Evolutionary conservation across 2,329 filamentous ascomycete genomes (phyloP), one percentile per base, ranked within the genome.

Genomic region (Colletotrichum chrysophilum): DNA sequence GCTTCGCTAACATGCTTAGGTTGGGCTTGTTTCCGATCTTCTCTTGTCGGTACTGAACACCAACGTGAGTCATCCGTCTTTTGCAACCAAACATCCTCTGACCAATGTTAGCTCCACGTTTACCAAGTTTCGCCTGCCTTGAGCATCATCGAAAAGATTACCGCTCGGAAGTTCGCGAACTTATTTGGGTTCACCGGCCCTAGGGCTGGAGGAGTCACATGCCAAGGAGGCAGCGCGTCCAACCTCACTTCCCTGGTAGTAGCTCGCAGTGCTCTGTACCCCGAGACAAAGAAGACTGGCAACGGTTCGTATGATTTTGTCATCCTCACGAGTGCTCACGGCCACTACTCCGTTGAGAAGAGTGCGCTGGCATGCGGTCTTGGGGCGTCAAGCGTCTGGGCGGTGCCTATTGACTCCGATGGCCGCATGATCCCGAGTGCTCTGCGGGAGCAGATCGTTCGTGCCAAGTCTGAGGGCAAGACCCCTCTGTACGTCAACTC

Each of bases 401-500:
- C 89, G 30, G 94, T 98, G 0, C 90, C 94, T 5, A 92, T 98
- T 26, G 95, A 98, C 82, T 83, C 84, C 1, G 80, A 86, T 13
- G 96, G 96, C 1, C 88, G 91, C 66, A 97, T 98, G 93, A 88
- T 91, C 30, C 88, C 94, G 0, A 81, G 86, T 0, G 91, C 91
- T 18, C 88, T 99, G 12, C 91, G 94, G 28, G 86, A 87, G 2
- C 86, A 93, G 55, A 87, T 98, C 34, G 66, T 87, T 7, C 87
- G 89, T 70, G 93, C 94, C 28, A 92, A 92, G 79, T 80, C 82
- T 0, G 88, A 92, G 66, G 95, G 94, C 38, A 92, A 93, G 81
- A 97, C 94, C 1, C 96, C 97, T 0, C 94, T 99, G 76, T 98
- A 98, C 85, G 95, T 98, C 82, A 98, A 98, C 82, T 94, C 96